Base-by-base conservation (phyloP, 2,329 filamentous ascomycete genomes). In the Colletotrichum destructivum region DNA sequence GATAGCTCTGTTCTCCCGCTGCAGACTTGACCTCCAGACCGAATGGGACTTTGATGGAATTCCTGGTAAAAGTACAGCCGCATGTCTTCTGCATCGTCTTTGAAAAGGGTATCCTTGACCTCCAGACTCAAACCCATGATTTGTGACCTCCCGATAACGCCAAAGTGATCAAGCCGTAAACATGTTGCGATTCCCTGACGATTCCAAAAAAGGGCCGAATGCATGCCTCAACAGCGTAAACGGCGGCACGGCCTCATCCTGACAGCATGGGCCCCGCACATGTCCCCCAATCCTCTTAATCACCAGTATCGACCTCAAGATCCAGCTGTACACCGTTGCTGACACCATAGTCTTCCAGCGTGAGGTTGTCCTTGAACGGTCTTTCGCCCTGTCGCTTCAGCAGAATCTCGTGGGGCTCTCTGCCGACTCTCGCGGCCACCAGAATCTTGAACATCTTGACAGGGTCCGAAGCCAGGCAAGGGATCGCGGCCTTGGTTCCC, bases 401-500 rank as follows among this genome's bases (percentile, higher is more conserved):
- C 83, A 98, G 87, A 74, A 98, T 98, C 84, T 98, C 94, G 78
- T 96, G 93, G 55, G 95, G 93, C 76, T 97, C 92, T 46, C 96
- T 90, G 2, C 96, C 96, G 77, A 98, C 97, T 74, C 93, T 90
- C 51, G 94, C 94, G 5, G 95, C 95, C 31, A 98, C 95, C 87
- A 97, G 92, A 57, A 95, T 92, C 84, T 98, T 98, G 84, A 98
- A 94, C 72, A 95, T 88, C 74, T 92, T 92, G 75, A 98, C 92
- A 9, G 91, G 92, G 83, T 98, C 96, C 3, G 91, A 93, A 0
- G 94, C 91, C 69, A 98, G 86, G 80, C 95, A 98, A 0, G 96
- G 96, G 74, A 98, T 96, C 63, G 94, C 93, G 18, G 95, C 94
- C 79, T 98, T 98, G n/a, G 96, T 98, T 15, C 96, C 96, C 46